Evolutionary conservation across 2,329 filamentous ascomycete species (phyloP).

Genomic region (Davidsoniella virescens): DNA sequence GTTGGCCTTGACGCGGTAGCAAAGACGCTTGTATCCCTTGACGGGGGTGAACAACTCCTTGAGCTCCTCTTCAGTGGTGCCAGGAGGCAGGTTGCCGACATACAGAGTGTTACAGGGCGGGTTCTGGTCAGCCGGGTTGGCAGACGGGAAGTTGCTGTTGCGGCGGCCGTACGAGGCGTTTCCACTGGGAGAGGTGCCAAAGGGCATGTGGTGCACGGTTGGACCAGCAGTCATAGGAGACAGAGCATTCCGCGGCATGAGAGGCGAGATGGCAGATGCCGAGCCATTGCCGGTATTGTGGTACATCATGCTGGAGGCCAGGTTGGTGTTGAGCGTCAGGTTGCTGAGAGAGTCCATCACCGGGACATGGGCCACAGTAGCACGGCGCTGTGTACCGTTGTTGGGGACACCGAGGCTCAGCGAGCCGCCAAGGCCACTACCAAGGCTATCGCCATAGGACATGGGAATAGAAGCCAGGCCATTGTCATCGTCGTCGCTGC

Average conservation of each 20-base stretch:
- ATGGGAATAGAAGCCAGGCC: conserved; percentile 52
- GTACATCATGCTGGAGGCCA: conserved; percentile 1
- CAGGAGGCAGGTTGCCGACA: conserved; percentile 86
- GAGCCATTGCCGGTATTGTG: conserved; percentile 4
- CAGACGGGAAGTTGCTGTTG: conserved; percentile 52
- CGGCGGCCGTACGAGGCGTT: conserved; percentile 5
- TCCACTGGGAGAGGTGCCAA: not conserved
- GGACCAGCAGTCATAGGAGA: conserved; percentile 28
- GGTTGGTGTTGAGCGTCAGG: conserved; percentile 19
- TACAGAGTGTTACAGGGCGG: conserved; percentile 96
- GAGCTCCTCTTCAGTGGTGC: conserved; percentile 88
- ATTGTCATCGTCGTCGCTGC: conserved; percentile 50
- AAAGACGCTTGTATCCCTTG: conserved; percentile 86
- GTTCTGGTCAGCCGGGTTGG: conserved; percentile 90
- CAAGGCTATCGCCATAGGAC: conserved; percentile 14
- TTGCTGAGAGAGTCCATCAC: conserved; percentile 18
- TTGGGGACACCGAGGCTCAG: conserved; percentile 31
- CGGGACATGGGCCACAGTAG: conserved; percentile 10
- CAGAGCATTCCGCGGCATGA: conserved; percentile 33
- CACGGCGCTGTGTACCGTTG: conserved; percentile 14
- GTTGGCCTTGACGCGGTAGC: conserved; percentile 87
- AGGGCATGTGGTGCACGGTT: conserved; percentile 37
- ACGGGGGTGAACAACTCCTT: conserved; percentile 88
- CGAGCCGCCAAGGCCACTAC: conserved; percentile 27
- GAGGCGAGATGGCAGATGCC: conserved; percentile 15